Conservation (phyloP, 2,329 filamentous ascomycete species). For the Rosellinia necatrix region DNA sequence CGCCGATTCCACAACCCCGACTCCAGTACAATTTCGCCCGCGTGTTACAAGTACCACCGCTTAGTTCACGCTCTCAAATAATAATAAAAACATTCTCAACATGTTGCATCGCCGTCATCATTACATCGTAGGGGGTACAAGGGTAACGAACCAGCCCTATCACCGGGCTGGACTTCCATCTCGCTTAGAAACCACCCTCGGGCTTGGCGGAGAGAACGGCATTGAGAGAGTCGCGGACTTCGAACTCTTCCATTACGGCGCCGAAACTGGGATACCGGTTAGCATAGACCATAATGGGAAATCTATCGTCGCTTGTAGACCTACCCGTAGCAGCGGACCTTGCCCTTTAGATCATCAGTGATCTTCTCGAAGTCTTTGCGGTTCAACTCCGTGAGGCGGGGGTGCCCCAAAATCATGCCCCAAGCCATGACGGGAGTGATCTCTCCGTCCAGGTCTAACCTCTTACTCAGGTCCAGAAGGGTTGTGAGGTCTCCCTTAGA, state of each 20-base stretch:
- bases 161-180: background rate
- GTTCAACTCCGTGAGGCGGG: conserved; percentile 68
- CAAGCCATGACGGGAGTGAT: conserved; percentile 97
- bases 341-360: conserved; percentile 73
- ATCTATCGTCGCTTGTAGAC: conserved; percentile 36
- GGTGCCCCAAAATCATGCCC: conserved; percentile 77
- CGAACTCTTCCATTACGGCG: conserved; percentile 68
- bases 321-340: conserved; percentile 91
- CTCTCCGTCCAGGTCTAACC: conserved; percentile 82
- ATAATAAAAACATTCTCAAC: conserved; percentile 8
- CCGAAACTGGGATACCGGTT: conserved; percentile 54
- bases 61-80: conserved; percentile 3
- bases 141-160: conserved; percentile 10
- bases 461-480: conserved; percentile 81
- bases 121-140: conserved; percentile 28
- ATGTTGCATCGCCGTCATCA: conserved; percentile 21
- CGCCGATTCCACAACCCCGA: background rate
- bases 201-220: conserved; percentile 67
- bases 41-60: conserved; percentile 10
- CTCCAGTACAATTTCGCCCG: conserved; percentile 12
- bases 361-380: conserved; percentile 72
- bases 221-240: conserved; percentile 77
- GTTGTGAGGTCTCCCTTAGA: conserved; percentile 77
- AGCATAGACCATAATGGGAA: conserved; percentile 10
- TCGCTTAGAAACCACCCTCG: conserved; percentile 37